Evolutionary conservation across 164 flowering plant genomes (phyloP), one percentile per base, ranked within the genome.

Genomic region (Saururus chinensis): DNA sequence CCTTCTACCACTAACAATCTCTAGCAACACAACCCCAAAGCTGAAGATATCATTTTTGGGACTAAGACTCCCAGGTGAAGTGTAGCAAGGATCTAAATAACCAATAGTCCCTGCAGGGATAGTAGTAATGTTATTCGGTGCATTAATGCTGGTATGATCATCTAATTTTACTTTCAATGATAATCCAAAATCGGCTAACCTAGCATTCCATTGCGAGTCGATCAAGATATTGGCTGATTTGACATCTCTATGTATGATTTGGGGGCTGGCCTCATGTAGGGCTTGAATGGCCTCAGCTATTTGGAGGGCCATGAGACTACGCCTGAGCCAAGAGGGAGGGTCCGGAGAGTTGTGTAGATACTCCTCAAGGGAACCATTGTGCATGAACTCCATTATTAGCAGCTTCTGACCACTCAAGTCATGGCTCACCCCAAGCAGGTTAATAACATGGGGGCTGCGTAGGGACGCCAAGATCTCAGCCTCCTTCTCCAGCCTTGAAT

Each of bases 101-200:
- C 92, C 96, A 1, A 88, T 80, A 0, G 96, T 88, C 1, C 96
- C 92, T 0, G 96, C 92, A 0, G 92, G 92, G 58, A 25, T 70
- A 57, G 62, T 49, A 63, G 14, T 35, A 11, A 70, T 40, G 9
- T 13, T 37, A 30, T 61, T 60, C 61, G 24, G 40, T 60, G 14
- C 9, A 35, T 9, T 23, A 53, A 19, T 22, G 26, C 48, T 5
- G 10, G n/a, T 17, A 8, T 9, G 22, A 41, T 57, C 20, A 41
- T 52, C 4, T 1, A 19, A 1, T 5, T 1, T 20, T 23, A 20
- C 58, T 54, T 69, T 41, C 9, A 77, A 64, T 4, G 89, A 85
- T 0, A 88, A 80, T 3, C 92, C 88, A 21, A 86, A 84, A 65
- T 88, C 96, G 1, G 81, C 85, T 49, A 88, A 56, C 70, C 67